Percentiles rank a stretch among this genome's conserved stretches.
Conservation (phyloP, 495 filamentous ascomycete species). For the Cairneyella variabilis region DNA sequence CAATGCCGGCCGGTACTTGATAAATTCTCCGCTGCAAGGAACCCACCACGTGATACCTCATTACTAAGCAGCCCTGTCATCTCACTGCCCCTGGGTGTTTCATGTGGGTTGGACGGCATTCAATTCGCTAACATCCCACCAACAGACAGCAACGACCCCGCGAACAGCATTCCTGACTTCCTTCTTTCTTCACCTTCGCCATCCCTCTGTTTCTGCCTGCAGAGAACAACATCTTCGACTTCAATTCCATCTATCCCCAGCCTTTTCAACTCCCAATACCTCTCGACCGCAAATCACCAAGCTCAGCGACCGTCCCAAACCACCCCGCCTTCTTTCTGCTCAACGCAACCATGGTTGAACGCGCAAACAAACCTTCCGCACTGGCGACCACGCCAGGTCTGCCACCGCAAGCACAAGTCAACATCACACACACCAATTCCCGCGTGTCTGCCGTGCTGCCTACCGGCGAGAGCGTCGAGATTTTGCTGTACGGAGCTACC, state of each 20-base stretch:
- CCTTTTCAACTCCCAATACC: not conserved
- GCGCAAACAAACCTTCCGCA: slow-evolving; percentile 75
- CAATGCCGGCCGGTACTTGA: too few species aligned
- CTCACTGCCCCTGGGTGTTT: too few species aligned
- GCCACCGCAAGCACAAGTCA: slow-evolving; percentile 63
- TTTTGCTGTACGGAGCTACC: slow-evolving; percentile 89
- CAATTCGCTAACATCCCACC: slow-evolving; percentile 19
- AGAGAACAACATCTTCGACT: too few species aligned
- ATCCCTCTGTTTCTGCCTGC: not conserved
- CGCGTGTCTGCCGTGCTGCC: slow-evolving; percentile 70
- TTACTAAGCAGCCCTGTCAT: too few species aligned
- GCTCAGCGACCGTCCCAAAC: not conserved
- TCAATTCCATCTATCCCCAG: too few species aligned
- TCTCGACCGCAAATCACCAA: not conserved
- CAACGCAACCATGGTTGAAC: slow-evolving; percentile 63
- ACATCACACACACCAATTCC: slow-evolving; percentile 60
- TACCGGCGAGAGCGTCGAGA: slow-evolving; percentile 77
- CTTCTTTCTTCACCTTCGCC: not conserved
- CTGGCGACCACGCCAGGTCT: slow-evolving; percentile 65
- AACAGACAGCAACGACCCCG: slow-evolving; percentile 1
- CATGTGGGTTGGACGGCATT: too few species aligned
- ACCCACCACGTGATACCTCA: too few species aligned
- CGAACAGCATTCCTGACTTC: not conserved
- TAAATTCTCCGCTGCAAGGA: too few species aligned
- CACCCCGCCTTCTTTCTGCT: not conserved